These are phyloP conservation scores for Russula abietina DNA, from an alignment of 768 basidiomycete species.

Conservation along the genomic window DNA sequence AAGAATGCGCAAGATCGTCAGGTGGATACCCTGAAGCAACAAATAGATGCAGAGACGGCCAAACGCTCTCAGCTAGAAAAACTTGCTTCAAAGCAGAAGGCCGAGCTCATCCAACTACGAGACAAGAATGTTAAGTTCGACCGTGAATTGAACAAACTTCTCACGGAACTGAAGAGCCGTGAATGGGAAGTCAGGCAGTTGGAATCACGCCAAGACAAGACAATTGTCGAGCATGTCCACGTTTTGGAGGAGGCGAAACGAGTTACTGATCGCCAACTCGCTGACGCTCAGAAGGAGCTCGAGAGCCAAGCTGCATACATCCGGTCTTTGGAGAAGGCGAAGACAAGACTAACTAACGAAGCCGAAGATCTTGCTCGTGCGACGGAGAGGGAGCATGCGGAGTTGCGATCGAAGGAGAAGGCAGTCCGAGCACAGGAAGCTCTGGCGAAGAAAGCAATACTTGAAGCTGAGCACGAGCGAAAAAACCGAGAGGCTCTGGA, in stretches of 20 bases:
- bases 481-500: conserved; percentile 61
- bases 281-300: conserved; percentile 72
- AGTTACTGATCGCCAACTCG: conserved; percentile 86
- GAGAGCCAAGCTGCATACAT: conserved; percentile 69
- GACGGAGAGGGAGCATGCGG: conserved; percentile 62
- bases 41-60: conserved; percentile 65
- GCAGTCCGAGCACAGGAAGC: conserved; percentile 57
- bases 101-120: conserved; percentile 62
- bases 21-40: conserved; percentile 60
- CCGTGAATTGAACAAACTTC: conserved; percentile 70
- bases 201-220: conserved; percentile 87
- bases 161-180: conserved; percentile 71
- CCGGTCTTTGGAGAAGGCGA: conserved; percentile 81
- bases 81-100: conserved; percentile 50
- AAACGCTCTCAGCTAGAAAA: conserved; percentile 77
- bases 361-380: conserved; percentile 76
- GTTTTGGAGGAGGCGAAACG: conserved; percentile 94
- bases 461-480: conserved; percentile 62
- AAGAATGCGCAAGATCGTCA: conserved; percentile 68
- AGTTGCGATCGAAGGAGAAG: conserved; percentile 65
- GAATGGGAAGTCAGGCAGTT: conserved; percentile 87
- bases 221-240: conserved; percentile 97
- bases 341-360: conserved; percentile 65
- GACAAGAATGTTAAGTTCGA: conserved; percentile 68
- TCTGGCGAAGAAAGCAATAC: conserved; percentile 46